Base-by-base conservation (phyloP, 192 early-diverging fungal genomes). In the Backusella luteola region DNA sequence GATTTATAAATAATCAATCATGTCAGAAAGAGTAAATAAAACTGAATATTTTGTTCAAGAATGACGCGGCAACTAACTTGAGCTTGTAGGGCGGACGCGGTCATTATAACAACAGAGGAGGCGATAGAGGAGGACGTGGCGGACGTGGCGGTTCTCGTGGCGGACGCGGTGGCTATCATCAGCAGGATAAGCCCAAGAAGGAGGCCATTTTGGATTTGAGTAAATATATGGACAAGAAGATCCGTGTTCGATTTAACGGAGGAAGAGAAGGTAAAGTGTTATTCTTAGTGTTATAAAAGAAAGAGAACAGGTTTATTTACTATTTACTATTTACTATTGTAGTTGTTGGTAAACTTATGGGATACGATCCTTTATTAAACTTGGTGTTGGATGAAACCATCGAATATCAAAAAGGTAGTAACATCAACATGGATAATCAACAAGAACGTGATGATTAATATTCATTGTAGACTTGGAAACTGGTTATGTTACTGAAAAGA, bases 361-460 rank as follows among this genome's bases (percentile, higher is more conserved):
- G 96, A 17, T 96, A 90, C 71, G 97, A 99, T 83, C 96, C 89
- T 41, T 88, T 99, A 56, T 81, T 95, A 70, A 99, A 99, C 83
- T 89, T 99, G 59, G 96, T 99, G 6, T 84, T 99, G 67, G 96
- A 99, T 81, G 91, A 98, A 35, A 94, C 95, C 0, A 91, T 91
- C 41, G 97, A 99, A 80, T 88, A 89, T 53, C 46, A 95, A 14
- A 86, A 88, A 85, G 91, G 93, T 93, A 44, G 92, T 92, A 44
- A 44, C 4, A 17, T 15, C 4, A 15, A 17, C 42, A 44, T 15
- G 3, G 83, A 75, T 26, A 44, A 2, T 8, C 7, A 6, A 4
- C 4, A 21, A 3, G 52, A 73, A 19, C 35, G 32, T 0, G 7
- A 23, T 19, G 23, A 21, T 6, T 8, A 36, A 19, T 35, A 3